Base-by-base conservation (phyloP, 768 basidiomycete species). In the Rickenella mellea region DNA sequence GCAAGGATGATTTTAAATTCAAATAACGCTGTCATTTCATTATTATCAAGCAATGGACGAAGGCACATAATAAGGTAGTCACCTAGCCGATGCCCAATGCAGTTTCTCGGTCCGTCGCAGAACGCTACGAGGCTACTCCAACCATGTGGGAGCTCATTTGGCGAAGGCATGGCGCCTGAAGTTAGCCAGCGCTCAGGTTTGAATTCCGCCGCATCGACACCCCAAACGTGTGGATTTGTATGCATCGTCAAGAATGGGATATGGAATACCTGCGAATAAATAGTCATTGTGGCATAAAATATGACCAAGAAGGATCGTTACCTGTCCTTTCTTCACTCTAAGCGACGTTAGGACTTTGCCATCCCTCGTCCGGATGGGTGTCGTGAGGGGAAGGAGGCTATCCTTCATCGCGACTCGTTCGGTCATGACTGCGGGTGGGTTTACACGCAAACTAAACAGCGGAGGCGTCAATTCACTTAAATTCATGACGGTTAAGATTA, bases 381-480 rank as follows among this genome's bases (percentile, higher is more conserved):
- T 51, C 9, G 62, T 64, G n/a, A 83, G 63, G 0, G 79, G 80
- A 11, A 85, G 66, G 2, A 77, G 54, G 43, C 79, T 73, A 51
- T 83, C 79, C 43, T 67, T 57, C 1, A 57, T 51, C 0, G 73
- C 69, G 67, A 26, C 21, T 8, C 47, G 40, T 24, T 14, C 4
- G 52, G 31, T 14, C 19, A 11, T 27, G 25, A 33, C n/a, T n/a
- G 14, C 28, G 21, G 10, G 2, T 3, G 11, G 15, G 32, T 14
- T 2, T 3, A 17, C 24, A 22, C 7, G 9, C 7, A 2, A n/a
- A n/a, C n/a, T n/a, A n/a, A n/a, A n/a, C n/a, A n/a, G n/a, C n/a
- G n/a, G n/a, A n/a, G 15, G 24, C 4, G 9, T 4, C 8, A 5
- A 17, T 26, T 25, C 7, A 53, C 63, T 20, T 54, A 73, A n/a